Conservation (phyloP, 768 basidiomycete species). For the Trametes cubensis region DNA sequence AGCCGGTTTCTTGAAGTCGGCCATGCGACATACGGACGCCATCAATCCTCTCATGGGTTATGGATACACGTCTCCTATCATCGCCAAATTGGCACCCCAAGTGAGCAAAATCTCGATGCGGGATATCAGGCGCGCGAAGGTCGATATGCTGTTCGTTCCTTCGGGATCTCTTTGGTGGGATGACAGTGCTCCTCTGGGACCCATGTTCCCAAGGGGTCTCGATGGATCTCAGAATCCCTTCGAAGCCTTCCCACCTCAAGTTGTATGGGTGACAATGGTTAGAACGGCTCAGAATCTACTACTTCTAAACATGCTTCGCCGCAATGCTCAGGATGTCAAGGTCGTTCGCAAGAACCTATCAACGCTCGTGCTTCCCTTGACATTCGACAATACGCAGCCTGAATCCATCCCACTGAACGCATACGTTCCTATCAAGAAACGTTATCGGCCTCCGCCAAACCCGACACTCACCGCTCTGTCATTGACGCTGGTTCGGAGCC, state of each 20-base stretch:
- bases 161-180: constrained; percentile 74
- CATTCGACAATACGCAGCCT: constrained; percentile 39
- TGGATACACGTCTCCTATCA: constrained; percentile 56
- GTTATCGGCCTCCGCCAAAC: constrained; percentile 18
- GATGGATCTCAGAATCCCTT: constrained; percentile 29
- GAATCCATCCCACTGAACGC: constrained; percentile 48
- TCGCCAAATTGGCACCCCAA: constrained; percentile 60
- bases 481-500: constrained; percentile 64
- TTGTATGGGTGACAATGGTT: constrained; percentile 62
- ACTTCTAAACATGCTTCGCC: constrained; percentile 63
- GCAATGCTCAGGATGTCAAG: constrained; percentile 69
- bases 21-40: constrained; percentile 47
- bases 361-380: constrained; percentile 58
- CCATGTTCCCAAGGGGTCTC: constrained; percentile 62
- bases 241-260: constrained; percentile 39
- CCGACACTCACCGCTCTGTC: constrained; percentile 49
- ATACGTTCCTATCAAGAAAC: constrained; percentile 19
- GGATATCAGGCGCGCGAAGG: constrained; percentile 72
- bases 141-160: constrained; percentile 69
- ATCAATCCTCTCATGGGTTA: constrained; percentile 52
- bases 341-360: constrained; percentile 66
- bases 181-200: constrained; percentile 51
- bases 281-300: constrained; percentile 73
- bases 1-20: constrained; percentile 64
- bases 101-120: constrained; percentile 74